Base-by-base conservation (phyloP, 1,139 yeast genomes). In the Debaryomyces subglobosus region DNA sequence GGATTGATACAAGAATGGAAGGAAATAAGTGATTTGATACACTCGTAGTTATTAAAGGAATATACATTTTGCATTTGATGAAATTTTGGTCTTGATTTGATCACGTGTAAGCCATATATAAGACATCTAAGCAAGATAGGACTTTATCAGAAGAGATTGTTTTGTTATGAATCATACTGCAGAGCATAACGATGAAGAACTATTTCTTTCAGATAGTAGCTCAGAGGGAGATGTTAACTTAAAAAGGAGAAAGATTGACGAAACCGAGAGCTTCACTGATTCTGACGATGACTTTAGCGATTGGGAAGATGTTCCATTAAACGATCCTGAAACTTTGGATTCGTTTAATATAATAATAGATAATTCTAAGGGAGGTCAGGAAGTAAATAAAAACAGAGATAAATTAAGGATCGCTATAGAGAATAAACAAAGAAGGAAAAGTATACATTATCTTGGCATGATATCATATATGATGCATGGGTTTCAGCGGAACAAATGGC, bases 1-100 rank as follows among this genome's bases (percentile, higher is more conserved):
- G 49, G 56, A 8, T 50, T 70, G 45, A 54, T 72, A n/a, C 56
- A 58, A 1, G 79, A 75, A 53, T 74, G 72, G 73, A 53, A 59
- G 10, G 61, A 61, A 4, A 56, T 75, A 15, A 62, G 74, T 42
- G 59, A 59, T 15, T 61, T 71, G 16, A 59, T 75, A 18, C 77
- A 74, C 53, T 53, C 53, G 16, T 58, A 39, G 23, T 24, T 35
- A 35, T 20, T 35, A 8, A 16, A n/a, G 7, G 8, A 18, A 35
- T 35, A 35, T 18, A 35, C n/a, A 20, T 20, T 20, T 20, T 35
- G 38, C 38, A 35, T 20, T 13, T 35, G 25, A 35, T 35, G 8
- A 16, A 1, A 34, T 9, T 32, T 10, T 18, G 37, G 37, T 16
- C 33, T 33, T 33, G 20, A 16, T 33, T 34, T 33, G 45, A 25